These are phyloP conservation scores for Pseudoperonospora humuli DNA, from an alignment of 352 stramenopile species.

Conservation along the genomic window DNA sequence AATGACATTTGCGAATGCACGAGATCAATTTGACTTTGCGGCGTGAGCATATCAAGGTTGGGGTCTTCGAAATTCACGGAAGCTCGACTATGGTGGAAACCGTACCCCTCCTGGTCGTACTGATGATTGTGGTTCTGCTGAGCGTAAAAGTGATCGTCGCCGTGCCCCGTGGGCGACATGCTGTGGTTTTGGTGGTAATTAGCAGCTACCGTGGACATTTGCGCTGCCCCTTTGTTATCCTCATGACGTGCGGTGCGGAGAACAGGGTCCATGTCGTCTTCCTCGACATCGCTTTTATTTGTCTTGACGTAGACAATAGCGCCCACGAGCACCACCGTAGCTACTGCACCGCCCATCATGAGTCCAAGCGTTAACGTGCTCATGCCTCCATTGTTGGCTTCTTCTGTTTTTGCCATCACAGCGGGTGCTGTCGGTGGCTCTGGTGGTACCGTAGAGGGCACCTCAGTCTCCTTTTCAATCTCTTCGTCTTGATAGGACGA, in stretches of 20 bases:
- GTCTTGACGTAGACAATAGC: slow-evolving; percentile 53
- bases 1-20: slow-evolving; percentile 32
- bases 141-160: slow-evolving; percentile 12
- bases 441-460: no score
- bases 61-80: slow-evolving; percentile 39
- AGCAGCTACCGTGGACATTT: slow-evolving; percentile 23
- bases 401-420: slow-evolving; percentile 23
- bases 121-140: slow-evolving; percentile 5
- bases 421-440: slow-evolving; percentile 6
- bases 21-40: slow-evolving; percentile 46
- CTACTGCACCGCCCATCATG: slow-evolving; percentile 39
- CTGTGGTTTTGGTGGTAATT: slow-evolving; percentile 28
- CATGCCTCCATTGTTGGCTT: slow-evolving; percentile 3
- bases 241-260: slow-evolving; percentile 8
- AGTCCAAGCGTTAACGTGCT: slow-evolving; percentile 34
- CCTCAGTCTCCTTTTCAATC: no score
- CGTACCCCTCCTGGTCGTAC: slow-evolving; percentile 24
- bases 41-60: slow-evolving; percentile 51
- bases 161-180: slow-evolving; percentile 25
- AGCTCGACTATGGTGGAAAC: slow-evolving; percentile 1
- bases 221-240: slow-evolving; percentile 6
- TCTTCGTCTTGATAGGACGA: no score
- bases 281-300: slow-evolving; percentile 19
- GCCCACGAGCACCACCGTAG: slow-evolving; percentile 30
- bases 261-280: slow-evolving; percentile 28